Percentiles rank a stretch among this genome's conserved stretches.
These are phyloP conservation scores for Agaricales sp. DNA, from an alignment of 1,284 basidiomycete species.

Conservation along the genomic window DNA sequence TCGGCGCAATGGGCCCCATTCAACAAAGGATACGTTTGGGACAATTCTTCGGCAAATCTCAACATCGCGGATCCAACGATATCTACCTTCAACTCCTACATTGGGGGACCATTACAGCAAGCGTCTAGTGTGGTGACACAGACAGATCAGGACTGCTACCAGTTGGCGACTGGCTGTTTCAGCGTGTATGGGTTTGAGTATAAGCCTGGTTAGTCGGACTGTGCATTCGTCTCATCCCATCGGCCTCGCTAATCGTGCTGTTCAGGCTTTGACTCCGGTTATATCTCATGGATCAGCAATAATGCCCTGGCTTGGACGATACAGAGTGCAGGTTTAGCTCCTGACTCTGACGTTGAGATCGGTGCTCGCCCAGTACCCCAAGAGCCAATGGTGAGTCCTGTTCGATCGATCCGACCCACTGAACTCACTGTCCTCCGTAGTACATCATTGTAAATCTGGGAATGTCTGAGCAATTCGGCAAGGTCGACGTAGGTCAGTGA, in stretches of 20 bases:
- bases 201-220: constrained; percentile 15
- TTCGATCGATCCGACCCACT: no score
- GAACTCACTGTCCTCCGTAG: no score
- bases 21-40: constrained; percentile 12
- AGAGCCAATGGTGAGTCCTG: constrained; percentile 35
- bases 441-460: constrained; percentile 34
- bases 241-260: constrained; percentile 15
- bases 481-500: constrained; percentile 21
- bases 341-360: constrained; percentile 32
- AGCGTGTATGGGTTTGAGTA: constrained; percentile 25
- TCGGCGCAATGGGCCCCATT: constrained; percentile 25
- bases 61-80: constrained; percentile 17
- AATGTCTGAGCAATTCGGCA: constrained; percentile 29
- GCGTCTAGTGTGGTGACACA: constrained; percentile 21
- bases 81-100: constrained; percentile 19
- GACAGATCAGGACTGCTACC: constrained; percentile 21
- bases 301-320: constrained; percentile 36
- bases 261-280: constrained; percentile 26
- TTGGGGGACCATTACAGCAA: constrained; percentile 21
- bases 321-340: constrained; percentile 24
- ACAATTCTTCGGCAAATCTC: constrained; percentile 10
- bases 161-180: constrained; percentile 16
- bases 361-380: constrained; percentile 37
- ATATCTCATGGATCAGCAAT: constrained; percentile 38
- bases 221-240: background rate